Evolutionary conservation across 1,139 yeast genomes (phyloP).

Genomic region (Suhomyces anneliseae): DNA sequence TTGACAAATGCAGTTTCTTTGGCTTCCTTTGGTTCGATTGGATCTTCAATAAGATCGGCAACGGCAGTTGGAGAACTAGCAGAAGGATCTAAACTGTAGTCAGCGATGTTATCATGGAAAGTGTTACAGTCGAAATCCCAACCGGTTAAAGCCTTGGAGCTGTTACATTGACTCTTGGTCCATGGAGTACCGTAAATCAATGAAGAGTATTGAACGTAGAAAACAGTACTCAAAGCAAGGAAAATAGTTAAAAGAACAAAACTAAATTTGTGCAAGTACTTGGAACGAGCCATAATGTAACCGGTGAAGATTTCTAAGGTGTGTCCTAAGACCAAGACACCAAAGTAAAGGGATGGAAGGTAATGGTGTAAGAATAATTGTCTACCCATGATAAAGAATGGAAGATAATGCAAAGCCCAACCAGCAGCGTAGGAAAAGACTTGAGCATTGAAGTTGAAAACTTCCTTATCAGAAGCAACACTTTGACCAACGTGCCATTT

Average conservation of each 20-base stretch:
- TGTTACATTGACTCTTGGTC: conserved; percentile 68
- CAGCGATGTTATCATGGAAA: conserved; percentile 39
- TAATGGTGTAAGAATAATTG: conserved; percentile 93
- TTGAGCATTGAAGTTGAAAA: conserved; percentile 71
- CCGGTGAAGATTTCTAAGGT: conserved; percentile 67
- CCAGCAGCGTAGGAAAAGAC: conserved; percentile 70
- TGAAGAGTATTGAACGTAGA: conserved; percentile 68
- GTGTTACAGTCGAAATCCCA: conserved; percentile 88
- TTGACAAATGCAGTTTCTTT: conserved; percentile 23
- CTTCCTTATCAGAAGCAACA: conserved; percentile 52
- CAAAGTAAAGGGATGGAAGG: conserved; percentile 87
- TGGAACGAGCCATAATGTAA: conserved; percentile 41
- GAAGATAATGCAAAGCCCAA: conserved; percentile 81
- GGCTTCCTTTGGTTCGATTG: conserved; percentile 23
- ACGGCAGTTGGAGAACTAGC: conserved; percentile 1
- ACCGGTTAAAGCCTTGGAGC: conserved; percentile 55
- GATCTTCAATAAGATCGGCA: conserved; percentile 11
- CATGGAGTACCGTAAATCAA: conserved; percentile 79
- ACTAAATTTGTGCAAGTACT: conserved; percentile 29
- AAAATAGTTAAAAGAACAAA: conserved; percentile 48
- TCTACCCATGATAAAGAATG: conserved; percentile 91
- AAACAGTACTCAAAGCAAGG: conserved; percentile 50
- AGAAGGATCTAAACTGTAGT: conserved; percentile 21
- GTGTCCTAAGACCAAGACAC: conserved; percentile 81
- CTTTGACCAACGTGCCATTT: conserved; percentile 74